phyloP scores from a whole-genome alignment of 495 filamentous ascomycete species.

The Hyaloscypha finlandica region DNA sequence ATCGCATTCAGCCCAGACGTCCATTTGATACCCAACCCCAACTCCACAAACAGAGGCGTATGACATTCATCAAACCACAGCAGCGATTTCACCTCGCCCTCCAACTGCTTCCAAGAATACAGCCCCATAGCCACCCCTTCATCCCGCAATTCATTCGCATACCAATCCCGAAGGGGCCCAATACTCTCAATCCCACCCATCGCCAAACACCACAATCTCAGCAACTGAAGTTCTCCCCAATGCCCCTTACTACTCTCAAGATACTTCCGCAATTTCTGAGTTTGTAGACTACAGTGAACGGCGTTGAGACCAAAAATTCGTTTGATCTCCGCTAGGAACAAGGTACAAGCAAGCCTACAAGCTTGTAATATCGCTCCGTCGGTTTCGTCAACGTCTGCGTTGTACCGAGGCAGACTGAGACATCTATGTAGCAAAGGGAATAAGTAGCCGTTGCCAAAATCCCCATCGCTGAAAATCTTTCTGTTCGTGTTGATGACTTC shows the following conservation, averaged over 20 bases:
- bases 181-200: constrained; percentile 19
- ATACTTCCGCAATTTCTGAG: constrained; percentile 2
- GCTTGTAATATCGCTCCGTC: constrained; percentile 1
- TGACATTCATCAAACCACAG: constrained; percentile 22
- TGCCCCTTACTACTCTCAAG: constrained; percentile 1
- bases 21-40: not conserved
- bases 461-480: constrained; percentile 2
- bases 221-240: constrained; percentile 6
- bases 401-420: not conserved
- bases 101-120: not conserved
- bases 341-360: constrained; percentile 1
- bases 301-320: constrained; percentile 19
- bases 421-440: constrained; percentile 10
- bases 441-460: constrained; percentile 2
- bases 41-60: constrained; percentile 14
- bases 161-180: constrained; percentile 10
- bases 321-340: constrained; percentile 16
- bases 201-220: constrained; percentile 13
- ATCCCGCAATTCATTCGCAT: not conserved
- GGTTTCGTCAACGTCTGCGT: not conserved
- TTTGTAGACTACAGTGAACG: constrained; percentile 10
- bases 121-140: not conserved
- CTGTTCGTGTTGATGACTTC: constrained; percentile 10
- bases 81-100: constrained; percentile 4
- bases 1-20: not conserved